Conservation (phyloP, 768 basidiomycete species). For the Mycena polygramma region DNA sequence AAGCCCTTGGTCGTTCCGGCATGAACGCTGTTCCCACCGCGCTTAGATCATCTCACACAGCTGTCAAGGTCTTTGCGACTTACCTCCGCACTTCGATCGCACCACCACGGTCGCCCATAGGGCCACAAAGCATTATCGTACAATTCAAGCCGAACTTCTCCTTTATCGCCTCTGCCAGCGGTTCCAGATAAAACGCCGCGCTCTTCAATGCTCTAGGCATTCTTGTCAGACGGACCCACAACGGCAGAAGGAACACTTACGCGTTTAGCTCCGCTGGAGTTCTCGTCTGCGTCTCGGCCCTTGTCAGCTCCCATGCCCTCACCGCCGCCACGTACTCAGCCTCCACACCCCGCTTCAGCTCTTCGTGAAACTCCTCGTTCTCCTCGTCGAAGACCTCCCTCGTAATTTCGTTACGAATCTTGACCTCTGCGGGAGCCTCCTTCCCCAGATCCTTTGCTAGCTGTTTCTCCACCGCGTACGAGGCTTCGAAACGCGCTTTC, state of each 20-base stretch:
- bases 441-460: background rate
- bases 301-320: constrained; percentile 8
- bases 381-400: background rate
- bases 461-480: background rate
- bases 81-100: constrained; percentile 3
- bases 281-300: background rate
- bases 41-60: background rate
- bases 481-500: background rate
- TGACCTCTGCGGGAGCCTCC: background rate
- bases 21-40: constrained; percentile 6
- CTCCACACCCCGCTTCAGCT: background rate
- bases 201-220: background rate
- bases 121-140: background rate
- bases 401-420: constrained; percentile 2
- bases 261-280: background rate
- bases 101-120: background rate
- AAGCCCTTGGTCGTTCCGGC: constrained; percentile 2
- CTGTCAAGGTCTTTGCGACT: background rate
- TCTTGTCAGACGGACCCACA: background rate
- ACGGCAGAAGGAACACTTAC: background rate
- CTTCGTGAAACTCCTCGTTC: background rate
- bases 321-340: background rate
- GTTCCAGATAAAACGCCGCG: background rate
- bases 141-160: background rate
- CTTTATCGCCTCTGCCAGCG: background rate